Conservation (phyloP, 116 monocot species). For the Posidonia oceanica region DNA sequence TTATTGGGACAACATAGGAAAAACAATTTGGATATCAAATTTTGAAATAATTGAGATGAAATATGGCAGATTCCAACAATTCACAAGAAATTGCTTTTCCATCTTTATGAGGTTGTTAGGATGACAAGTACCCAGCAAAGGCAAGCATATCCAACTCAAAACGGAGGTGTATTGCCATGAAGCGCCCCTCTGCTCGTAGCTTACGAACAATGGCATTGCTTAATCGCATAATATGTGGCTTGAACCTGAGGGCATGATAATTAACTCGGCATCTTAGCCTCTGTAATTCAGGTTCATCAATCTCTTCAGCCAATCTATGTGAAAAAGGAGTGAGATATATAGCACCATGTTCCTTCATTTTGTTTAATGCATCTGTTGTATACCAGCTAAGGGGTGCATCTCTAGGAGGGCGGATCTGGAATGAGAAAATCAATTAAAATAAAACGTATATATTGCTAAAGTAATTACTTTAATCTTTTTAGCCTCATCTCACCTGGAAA, state of each 20-base stretch:
- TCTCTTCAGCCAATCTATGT: conserved; percentile 85
- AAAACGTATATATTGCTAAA: not conserved
- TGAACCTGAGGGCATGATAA: conserved; percentile 91
- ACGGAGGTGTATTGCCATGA: conserved; percentile 96
- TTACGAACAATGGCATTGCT: conserved; percentile 68
- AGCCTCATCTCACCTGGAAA: conserved; percentile 42
- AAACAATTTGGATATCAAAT: too few relatives aligned
- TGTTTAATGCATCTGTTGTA: conserved; percentile 61
- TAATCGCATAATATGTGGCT: conserved; percentile 80
- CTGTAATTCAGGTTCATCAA: conserved; percentile 81
- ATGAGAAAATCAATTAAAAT: conserved; percentile 1
- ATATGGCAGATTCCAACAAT: not conserved
- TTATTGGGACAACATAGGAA: too few relatives aligned
- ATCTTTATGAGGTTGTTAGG: too few relatives aligned
- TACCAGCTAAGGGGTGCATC: conserved; percentile 95
- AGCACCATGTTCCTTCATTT: conserved; percentile 81
- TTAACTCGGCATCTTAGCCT: conserved; percentile 94
- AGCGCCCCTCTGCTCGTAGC: conserved; percentile 73
- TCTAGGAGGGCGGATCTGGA: conserved; percentile 89
- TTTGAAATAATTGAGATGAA: too few relatives aligned
- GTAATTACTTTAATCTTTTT: too few relatives aligned
- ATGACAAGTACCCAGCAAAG: conserved; percentile 80
- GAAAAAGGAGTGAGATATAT: conserved; percentile 97
- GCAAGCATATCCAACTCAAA: conserved; percentile 99
- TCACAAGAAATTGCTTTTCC: not conserved